Percentiles rank a stretch among this genome's conserved stretches.
These are phyloP conservation scores for Aureobasidium vineae DNA, from an alignment of 2,329 filamentous ascomycete genomes.

Conservation along the genomic window DNA sequence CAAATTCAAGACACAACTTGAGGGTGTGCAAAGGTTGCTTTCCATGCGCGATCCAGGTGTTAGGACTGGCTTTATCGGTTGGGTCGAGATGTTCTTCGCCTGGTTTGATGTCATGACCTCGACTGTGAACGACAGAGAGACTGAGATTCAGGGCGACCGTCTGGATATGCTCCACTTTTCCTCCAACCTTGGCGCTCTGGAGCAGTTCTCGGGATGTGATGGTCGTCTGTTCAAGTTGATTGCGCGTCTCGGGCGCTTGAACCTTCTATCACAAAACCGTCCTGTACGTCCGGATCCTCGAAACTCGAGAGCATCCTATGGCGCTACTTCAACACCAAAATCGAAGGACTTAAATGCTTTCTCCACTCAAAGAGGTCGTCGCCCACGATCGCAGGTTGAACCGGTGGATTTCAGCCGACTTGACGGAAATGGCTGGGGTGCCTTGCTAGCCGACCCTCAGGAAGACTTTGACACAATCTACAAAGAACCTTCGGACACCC, in stretches of 20 bases:
- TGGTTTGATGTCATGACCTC: constrained; percentile 94
- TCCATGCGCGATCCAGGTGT: constrained; percentile 66
- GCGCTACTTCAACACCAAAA: neutral
- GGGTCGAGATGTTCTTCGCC: constrained; percentile 91
- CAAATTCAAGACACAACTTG: constrained; percentile 90
- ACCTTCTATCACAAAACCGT: constrained; percentile 72
- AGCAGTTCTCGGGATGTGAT: constrained; percentile 87
- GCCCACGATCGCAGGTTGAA: constrained; percentile 20
- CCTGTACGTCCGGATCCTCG: constrained; percentile 44
- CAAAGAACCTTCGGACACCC: constrained; percentile 52
- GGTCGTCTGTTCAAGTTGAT: constrained; percentile 82
- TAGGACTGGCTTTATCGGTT: constrained; percentile 67
- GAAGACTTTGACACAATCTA: constrained; percentile 45
- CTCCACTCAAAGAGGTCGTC: neutral
- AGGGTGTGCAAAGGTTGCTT: constrained; percentile 87
- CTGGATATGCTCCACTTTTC: constrained; percentile 64
- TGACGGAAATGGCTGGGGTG: constrained; percentile 66
- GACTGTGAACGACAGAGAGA: constrained; percentile 87
- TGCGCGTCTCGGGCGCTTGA: constrained; percentile 77
- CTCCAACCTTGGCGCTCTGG: constrained; percentile 68
- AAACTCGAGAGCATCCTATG: constrained; percentile 18
- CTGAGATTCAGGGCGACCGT: constrained; percentile 66
- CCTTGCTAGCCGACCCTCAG: constrained; percentile 47
- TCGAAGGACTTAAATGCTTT: neutral
- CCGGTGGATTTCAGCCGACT: constrained; percentile 54